Evolutionary conservation across 352 stramenopile genomes (phyloP).

Genomic region (Labyrinthula sp.): DNA sequence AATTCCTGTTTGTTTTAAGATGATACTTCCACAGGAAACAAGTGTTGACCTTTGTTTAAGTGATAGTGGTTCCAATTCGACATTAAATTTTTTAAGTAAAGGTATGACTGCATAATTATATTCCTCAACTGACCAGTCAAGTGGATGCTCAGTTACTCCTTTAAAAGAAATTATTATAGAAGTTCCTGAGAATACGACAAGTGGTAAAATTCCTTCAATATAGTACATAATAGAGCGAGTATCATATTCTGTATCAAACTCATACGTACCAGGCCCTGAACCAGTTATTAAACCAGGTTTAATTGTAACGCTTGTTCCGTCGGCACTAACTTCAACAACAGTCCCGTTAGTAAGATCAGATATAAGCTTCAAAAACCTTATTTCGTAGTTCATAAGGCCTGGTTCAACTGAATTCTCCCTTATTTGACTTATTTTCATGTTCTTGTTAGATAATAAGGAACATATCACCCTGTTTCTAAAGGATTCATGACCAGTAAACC

Average conservation of each 20-base stretch:
- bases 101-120: constrained; percentile 77
- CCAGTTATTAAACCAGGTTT: constrained; percentile 56
- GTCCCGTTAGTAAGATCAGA: constrained; percentile 65
- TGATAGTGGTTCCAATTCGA: constrained; percentile 53
- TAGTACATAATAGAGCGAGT: constrained; percentile 91
- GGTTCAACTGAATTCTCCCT: constrained; percentile 8
- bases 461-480: neutral
- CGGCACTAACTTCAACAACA: constrained; percentile 69
- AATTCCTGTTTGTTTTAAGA: constrained; percentile 80
- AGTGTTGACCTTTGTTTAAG: constrained; percentile 11
- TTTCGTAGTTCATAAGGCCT: constrained; percentile 47
- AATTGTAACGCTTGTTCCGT: constrained; percentile 62
- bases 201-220: constrained; percentile 80
- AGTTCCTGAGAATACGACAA: constrained; percentile 89
- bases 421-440: constrained; percentile 14
- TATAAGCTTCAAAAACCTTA: constrained; percentile 54
- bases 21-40: constrained; percentile 47
- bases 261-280: no score
- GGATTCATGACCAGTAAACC: constrained; percentile 11
- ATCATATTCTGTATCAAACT: constrained; percentile 62
- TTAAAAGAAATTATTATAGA: constrained; percentile 69
- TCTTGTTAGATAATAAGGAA: constrained; percentile 21
- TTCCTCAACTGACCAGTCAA: constrained; percentile 69
- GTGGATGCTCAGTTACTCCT: constrained; percentile 46
- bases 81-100: constrained; percentile 78